phyloP scores from a whole-genome alignment of 139 green algal species.

The Haematococcus lacustris region DNA sequence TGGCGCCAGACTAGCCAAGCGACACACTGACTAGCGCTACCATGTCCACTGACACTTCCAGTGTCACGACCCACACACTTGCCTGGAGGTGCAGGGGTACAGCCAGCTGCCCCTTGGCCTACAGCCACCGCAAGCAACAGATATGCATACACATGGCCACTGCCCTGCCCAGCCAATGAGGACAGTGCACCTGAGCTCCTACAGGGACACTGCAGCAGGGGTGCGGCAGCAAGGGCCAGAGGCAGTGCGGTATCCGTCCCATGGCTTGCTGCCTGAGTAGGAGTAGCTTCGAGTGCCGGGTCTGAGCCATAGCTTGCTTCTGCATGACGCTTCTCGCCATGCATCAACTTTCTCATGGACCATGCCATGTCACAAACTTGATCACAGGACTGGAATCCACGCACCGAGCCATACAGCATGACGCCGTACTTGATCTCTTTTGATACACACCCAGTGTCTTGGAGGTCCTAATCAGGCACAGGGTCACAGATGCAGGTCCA shows the following conservation, averaged over 20 bases:
- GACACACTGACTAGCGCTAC: not conserved
- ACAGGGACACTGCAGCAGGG: not conserved
- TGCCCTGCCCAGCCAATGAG: not conserved
- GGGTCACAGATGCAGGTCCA: not conserved
- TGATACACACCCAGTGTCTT: conserved; percentile 53
- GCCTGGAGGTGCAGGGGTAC: conserved; percentile 35
- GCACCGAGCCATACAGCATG: conserved; percentile 73
- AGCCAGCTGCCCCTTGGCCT: not conserved
- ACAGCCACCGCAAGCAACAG: not conserved
- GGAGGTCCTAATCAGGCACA: conserved; percentile 41
- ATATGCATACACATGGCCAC: not conserved
- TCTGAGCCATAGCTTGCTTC: not conserved
- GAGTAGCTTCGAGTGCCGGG: not conserved
- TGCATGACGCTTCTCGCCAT: not conserved
- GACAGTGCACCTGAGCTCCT: not conserved
- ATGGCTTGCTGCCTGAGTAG: not conserved
- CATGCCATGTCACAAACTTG: not conserved
- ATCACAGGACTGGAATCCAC: not conserved
- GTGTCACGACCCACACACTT: not conserved
- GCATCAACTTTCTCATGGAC: not conserved
- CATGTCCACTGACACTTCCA: not conserved
- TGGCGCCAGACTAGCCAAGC: not conserved
- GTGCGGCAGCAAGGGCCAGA: not conserved
- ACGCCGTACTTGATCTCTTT: conserved; percentile 72
- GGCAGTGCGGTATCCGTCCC: not conserved